Evolutionary conservation across 495 filamentous ascomycete species (phyloP).

Genomic region (Daldinia concentrica): DNA sequence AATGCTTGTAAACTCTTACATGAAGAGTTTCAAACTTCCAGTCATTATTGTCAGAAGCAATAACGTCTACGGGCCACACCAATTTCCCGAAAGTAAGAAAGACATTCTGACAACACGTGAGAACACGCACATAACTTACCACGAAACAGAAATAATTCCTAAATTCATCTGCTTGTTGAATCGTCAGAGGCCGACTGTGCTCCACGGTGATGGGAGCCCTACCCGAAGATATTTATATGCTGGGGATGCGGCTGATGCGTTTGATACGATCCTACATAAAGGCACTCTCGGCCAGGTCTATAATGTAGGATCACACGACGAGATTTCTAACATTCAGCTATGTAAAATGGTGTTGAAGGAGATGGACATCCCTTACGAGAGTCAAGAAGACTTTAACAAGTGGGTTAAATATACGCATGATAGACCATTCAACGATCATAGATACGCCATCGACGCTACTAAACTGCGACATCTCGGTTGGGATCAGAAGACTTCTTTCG

Average conservation of each 20-base stretch:
- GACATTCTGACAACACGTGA: background rate
- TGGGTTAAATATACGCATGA: constrained; percentile 74
- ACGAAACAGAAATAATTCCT: constrained; percentile 72
- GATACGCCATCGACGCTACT: constrained; percentile 72
- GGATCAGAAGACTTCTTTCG: constrained; percentile 69
- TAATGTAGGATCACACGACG: constrained; percentile 75
- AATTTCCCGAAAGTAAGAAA: constrained; percentile 77
- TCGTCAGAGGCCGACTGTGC: constrained; percentile 63
- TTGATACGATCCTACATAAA: constrained; percentile 79
- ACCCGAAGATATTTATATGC: constrained; percentile 76
- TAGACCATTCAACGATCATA: constrained; percentile 76
- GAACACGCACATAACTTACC: constrained; percentile 9
- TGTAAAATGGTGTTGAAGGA: constrained; percentile 65
- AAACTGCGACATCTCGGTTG: constrained; percentile 74
- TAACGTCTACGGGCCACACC: constrained; percentile 83
- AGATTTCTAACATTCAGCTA: constrained; percentile 70
- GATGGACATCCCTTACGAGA: constrained; percentile 56
- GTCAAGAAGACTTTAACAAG: constrained; percentile 55
- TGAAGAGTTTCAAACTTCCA: constrained; percentile 75
- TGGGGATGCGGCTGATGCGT: constrained; percentile 77
- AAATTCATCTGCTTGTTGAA: constrained; percentile 74
- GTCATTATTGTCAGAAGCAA: constrained; percentile 77
- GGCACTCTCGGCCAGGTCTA: constrained; percentile 73
- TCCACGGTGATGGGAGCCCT: constrained; percentile 75
- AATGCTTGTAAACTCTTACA: constrained; percentile 80